Evolutionary conservation across 2,329 filamentous ascomycete species (phyloP).

Genomic region (Epichloe typhina): DNA sequence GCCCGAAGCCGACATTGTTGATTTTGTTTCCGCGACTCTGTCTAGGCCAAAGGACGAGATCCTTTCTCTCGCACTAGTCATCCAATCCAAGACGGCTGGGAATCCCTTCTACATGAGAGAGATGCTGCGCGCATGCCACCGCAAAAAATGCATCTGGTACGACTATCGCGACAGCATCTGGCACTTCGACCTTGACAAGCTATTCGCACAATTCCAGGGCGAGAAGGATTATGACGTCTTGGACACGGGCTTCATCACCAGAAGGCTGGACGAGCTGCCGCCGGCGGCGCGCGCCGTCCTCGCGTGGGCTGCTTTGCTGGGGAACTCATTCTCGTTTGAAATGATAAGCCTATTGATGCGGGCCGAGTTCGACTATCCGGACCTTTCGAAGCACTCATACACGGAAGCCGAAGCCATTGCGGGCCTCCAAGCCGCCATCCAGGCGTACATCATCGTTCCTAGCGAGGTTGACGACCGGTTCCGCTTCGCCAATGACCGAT

Average conservation of each 20-base stretch:
- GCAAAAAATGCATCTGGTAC: conserved; percentile 83
- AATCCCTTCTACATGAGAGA: conserved; percentile 88
- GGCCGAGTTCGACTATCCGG: conserved; percentile 52
- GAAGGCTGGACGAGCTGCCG: conserved; percentile 64
- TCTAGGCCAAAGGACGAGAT: conserved; percentile 61
- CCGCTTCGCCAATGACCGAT: conserved; percentile 78
- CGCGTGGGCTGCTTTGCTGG: conserved; percentile 75
- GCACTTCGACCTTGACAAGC: conserved; percentile 72
- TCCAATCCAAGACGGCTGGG: conserved; percentile 78
- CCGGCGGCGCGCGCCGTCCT: conserved; percentile 62
- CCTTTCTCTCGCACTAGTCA: conserved; percentile 64
- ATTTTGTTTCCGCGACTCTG: conserved; percentile 73
- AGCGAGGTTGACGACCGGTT: conserved; percentile 80
- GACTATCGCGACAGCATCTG: conserved; percentile 73
- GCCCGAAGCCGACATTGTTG: conserved; percentile 63
- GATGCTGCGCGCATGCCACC: conserved; percentile 77
- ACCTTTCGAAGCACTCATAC: conserved; percentile 22
- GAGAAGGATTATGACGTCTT: conserved; percentile 68
- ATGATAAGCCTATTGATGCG: conserved; percentile 65
- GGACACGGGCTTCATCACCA: conserved; percentile 70
- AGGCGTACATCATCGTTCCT: conserved; percentile 67
- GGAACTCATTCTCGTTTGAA: conserved; percentile 71
- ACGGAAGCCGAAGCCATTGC: conserved; percentile 56
- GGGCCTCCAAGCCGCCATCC: conserved; percentile 70
- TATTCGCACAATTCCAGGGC: conserved; percentile 74